Evolutionary conservation across 352 stramenopile species (phyloP), one percentile per base, ranked within the genome.

Genomic region (Pythium guiyangense): DNA sequence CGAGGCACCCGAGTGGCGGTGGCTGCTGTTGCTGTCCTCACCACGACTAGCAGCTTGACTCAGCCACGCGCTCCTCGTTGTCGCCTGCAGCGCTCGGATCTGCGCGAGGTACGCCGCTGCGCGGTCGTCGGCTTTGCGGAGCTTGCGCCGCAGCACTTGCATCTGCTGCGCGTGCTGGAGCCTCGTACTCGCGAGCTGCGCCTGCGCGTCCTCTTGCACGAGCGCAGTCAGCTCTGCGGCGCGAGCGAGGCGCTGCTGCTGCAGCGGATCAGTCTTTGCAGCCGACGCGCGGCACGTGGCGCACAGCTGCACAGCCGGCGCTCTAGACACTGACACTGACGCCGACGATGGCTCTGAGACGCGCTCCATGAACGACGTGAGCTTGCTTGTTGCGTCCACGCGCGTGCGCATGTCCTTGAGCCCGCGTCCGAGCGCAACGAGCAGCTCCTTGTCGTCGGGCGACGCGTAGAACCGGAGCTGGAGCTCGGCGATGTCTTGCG

Each of bases 401-500:
- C 72, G 35, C 22, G 53, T 55, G 20, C 74, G 76, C 64, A 87
- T 74, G 15, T 70, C 59, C 26, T 82, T 84, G 1, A 87, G 65
- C 0, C 73, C 76, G 39, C 71, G 68, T 1, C 75, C 80, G 11
- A 90, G 50, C 0, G 76, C 72, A 18, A 66, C 63, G 64, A 88
- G 74, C 25, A 87, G 57, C 18, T 49, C n/a, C 17, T 87, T 71
- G 53, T 84, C 71, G 0, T 63, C 63, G 0, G 63, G 64, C 12
- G 54, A 51, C 14, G 72, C 62, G 54, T 83, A 84, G 35, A 86
- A 88, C 15, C 79, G 69, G 15, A 90, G 59, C 51, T 87, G 69
- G 11, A 88, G 66, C 55, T 75, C 56, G 1, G 74, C 69, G 5
- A 90, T 64, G 26, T 88, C 71, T 25, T 67, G 72, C n/a, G 77